Conservation (phyloP, 352 stramenopile species). For the Phytophthora cactorum region DNA sequence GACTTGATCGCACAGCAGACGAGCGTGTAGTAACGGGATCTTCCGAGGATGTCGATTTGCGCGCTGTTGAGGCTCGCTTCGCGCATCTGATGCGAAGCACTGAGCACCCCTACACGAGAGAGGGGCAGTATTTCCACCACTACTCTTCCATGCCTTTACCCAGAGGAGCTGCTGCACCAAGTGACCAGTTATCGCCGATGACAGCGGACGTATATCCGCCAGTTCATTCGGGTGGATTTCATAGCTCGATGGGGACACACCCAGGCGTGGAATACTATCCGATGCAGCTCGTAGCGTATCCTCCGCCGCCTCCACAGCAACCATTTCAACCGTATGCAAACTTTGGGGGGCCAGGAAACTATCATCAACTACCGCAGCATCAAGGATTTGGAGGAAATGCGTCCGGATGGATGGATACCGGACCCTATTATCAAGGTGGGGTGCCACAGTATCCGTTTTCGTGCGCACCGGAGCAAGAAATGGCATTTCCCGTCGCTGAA, state of each 20-base stretch:
- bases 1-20: slow-evolving; percentile 22
- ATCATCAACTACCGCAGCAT: slow-evolving; percentile 32
- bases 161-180: slow-evolving; percentile 4
- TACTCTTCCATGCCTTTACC: slow-evolving; percentile 22
- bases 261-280: slow-evolving; percentile 35
- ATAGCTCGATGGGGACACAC: slow-evolving; percentile 17
- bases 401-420: slow-evolving; percentile 32
- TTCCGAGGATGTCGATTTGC: slow-evolving; percentile 73
- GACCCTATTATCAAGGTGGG: slow-evolving; percentile 34
- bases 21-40: slow-evolving; percentile 32
- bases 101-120: slow-evolving; percentile 40
- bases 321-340: slow-evolving; percentile 33
- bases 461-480: slow-evolving; percentile 26
- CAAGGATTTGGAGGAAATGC: slow-evolving; percentile 31
- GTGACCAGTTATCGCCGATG: slow-evolving; percentile 24
- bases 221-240: slow-evolving; percentile 16
- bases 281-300: slow-evolving; percentile 38
- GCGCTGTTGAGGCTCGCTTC: slow-evolving; percentile 78
- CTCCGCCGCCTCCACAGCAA: slow-evolving; percentile 23
- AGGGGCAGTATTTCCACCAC: slow-evolving; percentile 23
- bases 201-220: slow-evolving; percentile 14
- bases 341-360: slow-evolving; percentile 21
- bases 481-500: slow-evolving; percentile 27
- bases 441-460: slow-evolving; percentile 35
- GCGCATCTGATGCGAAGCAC: slow-evolving; percentile 80